These are phyloP conservation scores for Grifola frondosa DNA, from an alignment of 1,284 basidiomycete species.

Conservation along the genomic window DNA sequence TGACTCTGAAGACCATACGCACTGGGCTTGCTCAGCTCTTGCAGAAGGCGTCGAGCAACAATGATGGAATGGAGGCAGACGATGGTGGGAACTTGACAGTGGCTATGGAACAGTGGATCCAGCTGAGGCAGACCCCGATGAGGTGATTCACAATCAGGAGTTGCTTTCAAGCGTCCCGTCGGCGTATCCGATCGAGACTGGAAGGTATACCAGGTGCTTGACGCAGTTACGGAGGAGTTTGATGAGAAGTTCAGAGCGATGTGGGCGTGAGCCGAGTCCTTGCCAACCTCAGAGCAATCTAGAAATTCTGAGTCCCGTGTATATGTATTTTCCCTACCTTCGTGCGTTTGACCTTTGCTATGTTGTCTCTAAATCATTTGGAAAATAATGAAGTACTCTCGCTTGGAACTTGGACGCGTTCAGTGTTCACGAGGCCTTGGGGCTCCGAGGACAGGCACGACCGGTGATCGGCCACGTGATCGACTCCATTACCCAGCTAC, in stretches of 20 bases:
- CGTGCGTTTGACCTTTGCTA: too few relatives aligned
- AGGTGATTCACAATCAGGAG: slow-evolving; percentile 25
- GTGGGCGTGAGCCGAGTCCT: slow-evolving; percentile 39
- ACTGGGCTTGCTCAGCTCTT: slow-evolving; percentile 42
- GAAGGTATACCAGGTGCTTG: slow-evolving; percentile 53
- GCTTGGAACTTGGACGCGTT: too few relatives aligned
- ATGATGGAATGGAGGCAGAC: slow-evolving; percentile 21
- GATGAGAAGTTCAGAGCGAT: slow-evolving; percentile 41
- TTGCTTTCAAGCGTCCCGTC: slow-evolving; percentile 31
- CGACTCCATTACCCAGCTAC: too few relatives aligned
- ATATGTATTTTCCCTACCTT: too few relatives aligned
- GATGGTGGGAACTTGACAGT: slow-evolving; percentile 32
- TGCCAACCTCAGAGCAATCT: too few relatives aligned
- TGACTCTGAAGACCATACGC: slow-evolving; percentile 48
- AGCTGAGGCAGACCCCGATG: slow-evolving; percentile 30
- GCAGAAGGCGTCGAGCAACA: slow-evolving; percentile 30
- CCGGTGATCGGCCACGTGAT: too few relatives aligned
- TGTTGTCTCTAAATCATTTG: too few relatives aligned
- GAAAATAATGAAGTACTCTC: too few relatives aligned
- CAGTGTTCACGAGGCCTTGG: too few relatives aligned
- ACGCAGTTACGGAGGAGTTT: slow-evolving; percentile 45
- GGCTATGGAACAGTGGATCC: slow-evolving; percentile 35
- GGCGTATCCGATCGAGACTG: slow-evolving; percentile 50
- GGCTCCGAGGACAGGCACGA: too few relatives aligned
- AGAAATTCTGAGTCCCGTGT: too few relatives aligned